Evolutionary conservation across 1,284 basidiomycete species (phyloP), one percentile per base, ranked within the genome.

Genomic region (Ceratobasidium sp.): DNA sequence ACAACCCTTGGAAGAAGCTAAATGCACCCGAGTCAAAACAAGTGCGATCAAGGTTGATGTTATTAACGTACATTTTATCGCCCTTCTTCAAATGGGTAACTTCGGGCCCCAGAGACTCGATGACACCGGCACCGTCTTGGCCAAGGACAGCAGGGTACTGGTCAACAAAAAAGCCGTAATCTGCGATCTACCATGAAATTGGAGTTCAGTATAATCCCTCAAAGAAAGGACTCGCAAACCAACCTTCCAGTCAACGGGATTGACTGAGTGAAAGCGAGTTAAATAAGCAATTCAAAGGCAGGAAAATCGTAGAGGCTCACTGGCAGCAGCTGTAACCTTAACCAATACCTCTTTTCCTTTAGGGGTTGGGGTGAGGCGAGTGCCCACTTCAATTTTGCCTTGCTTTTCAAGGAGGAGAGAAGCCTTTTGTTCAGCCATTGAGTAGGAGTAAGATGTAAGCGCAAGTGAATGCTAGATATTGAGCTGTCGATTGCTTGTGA

Each of bases 261-360:
- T 57, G 18, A 57, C 55, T 57, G n/a, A 5, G 35, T 13, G 30
- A 26, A 26, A 9, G 21, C 9, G 13, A 52, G 50, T 44, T 44
- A 14, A 28, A 26, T 52, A 57, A 30, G 7, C 18, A 26, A 11
- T 28, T 16, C 11, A 23, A 7, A 54, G 32, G 13, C n/a, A 9
- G 47, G 5, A 9, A 7, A 54, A 5, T 16, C 11, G 18, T 5
- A 30, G 1, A 28, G 7, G 38, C 35, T 44, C 50, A 66, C 63
- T 73, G 11, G 54, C 35, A 21, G 81, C 73, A 0, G 84, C 76
- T 5, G 82, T 74, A 41, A 87, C 74, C 74, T 83, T 84, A 67
- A 87, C 80, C 26, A 87, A 79, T 1, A 88, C 75, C 75, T 87
- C 80, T 5, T 82, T 82, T 3, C 78, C 76, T 6, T 79, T 80